A percentile compares a stretch with the other conserved stretches of the same genome.
Conservation (phyloP, 2,329 filamentous ascomycete species). For the Verticillium zaregamsianum region DNA sequence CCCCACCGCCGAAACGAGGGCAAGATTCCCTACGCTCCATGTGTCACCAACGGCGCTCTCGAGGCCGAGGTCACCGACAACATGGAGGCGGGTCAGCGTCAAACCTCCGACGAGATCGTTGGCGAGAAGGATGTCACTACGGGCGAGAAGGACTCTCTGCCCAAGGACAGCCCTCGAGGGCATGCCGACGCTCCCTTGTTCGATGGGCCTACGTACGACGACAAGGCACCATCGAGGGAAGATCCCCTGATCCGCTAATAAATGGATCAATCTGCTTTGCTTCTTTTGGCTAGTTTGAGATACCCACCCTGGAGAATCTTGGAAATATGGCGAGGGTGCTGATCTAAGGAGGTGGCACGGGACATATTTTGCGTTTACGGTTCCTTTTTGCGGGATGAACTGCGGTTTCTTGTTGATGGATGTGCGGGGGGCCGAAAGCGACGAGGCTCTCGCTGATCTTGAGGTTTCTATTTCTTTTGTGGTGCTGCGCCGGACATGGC, state of each 20-base stretch:
- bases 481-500: background rate
- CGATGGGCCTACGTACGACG: background rate
- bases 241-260: background rate
- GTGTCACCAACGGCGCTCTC: constrained; percentile 8
- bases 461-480: background rate
- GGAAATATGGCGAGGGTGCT: background rate
- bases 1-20: constrained; percentile 40
- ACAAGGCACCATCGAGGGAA: background rate
- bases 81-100: background rate
- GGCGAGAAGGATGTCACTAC: background rate
- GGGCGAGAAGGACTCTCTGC: background rate
- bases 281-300: background rate
- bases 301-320: background rate
- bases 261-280: background rate
- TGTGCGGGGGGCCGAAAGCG: background rate
- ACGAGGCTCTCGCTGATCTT: background rate
- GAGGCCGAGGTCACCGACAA: constrained; percentile 10
- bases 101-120: background rate
- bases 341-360: background rate
- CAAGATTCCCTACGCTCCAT: constrained; percentile 20
- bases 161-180: background rate
- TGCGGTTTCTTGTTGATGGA: background rate
- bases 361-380: background rate
- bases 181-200: background rate
- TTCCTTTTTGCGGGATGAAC: too few species aligned